Base-by-base conservation (phyloP, 306 rosid genomes). In the Hylodesmum podocarpum region DNA sequence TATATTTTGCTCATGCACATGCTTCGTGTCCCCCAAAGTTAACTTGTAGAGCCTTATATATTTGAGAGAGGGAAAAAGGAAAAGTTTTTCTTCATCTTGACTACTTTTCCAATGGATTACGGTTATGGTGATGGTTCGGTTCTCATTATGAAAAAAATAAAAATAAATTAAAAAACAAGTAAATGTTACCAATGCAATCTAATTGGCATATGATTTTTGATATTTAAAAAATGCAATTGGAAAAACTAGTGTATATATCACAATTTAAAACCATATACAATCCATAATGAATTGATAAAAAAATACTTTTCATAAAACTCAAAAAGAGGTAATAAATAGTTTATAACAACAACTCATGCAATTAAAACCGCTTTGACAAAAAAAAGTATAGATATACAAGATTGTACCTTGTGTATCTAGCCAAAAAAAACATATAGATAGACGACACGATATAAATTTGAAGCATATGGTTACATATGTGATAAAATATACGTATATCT, bases 1-100 rank as follows among this genome's bases (percentile, higher is more conserved):
- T 64, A 64, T 49, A 49, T 80, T 74, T 58, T 75, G 81, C 81
- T 81, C 87, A 66, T 77, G 89, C 77, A 76, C 70, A 82, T 78
- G 44, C 79, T 78, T 78, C 78, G 72, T 78, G 73, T 72, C 75
- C 77, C 82, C 66, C 72, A 72, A 80, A 88, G 53, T 81, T n/a
- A n/a, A n/a, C n/a, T 69, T 78, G 59, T 66, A 79, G 34, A 62
- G 57, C 11, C 74, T 65, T 31, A 62, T 62, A 18, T 76, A 63
- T 80, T 82, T 82, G 18, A 84, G 39, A 80, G 39, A n/a, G 40
- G 28, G 5, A 11, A 75, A 53, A 85, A 55, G 16, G 8, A 82
- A 65, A 37, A 5, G 40, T 62, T 82, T 43, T 85, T 75, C 76
- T 77, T 82, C 75, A 71, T 59, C 73, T 53, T 78, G 81, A 64